Percentiles rank a stretch among this genome's conserved stretches.
These are phyloP conservation scores for Kwoniella dejecticola DNA, from an alignment of 768 basidiomycete species.

Conservation along the genomic window DNA sequence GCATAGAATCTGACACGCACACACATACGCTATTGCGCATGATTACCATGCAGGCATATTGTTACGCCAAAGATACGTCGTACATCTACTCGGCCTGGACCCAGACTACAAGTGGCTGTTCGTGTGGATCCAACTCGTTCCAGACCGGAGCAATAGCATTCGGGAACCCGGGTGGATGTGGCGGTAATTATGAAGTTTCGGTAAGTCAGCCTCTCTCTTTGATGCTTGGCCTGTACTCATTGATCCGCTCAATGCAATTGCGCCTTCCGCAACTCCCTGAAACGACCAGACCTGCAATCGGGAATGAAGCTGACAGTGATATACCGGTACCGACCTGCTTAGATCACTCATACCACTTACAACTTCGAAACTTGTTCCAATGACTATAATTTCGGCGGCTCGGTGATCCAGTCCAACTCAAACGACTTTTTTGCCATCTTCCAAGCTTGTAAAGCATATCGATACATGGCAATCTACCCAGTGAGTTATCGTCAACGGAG, in stretches of 20 bases:
- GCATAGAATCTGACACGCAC: no score
- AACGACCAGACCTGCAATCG: no score
- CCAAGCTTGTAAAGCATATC: background rate
- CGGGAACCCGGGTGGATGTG: background rate
- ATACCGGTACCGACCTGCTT: no score
- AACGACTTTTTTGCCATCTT: background rate
- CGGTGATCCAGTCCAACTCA: background rate
- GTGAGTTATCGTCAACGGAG: background rate
- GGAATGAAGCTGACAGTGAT: no score
- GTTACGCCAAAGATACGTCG: background rate
- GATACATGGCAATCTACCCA: background rate
- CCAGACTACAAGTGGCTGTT: slow-evolving; percentile 1
- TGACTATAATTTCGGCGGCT: background rate
- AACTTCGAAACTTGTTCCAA: background rate
- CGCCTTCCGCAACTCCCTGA: background rate
- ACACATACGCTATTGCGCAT: background rate
- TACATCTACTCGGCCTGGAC: slow-evolving; percentile 2
- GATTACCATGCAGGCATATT: background rate
- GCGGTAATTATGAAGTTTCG: slow-evolving; percentile 1
- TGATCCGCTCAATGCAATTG: no score
- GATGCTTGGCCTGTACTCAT: no score
- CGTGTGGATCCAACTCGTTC: slow-evolving; percentile 2
- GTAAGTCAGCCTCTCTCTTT: background rate
- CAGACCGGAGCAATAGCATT: background rate
- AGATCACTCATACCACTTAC: slow-evolving; percentile 2